phyloP scores from a whole-genome alignment of 2,329 filamentous ascomycete species.

The Kalaharituber pfeilii region DNA sequence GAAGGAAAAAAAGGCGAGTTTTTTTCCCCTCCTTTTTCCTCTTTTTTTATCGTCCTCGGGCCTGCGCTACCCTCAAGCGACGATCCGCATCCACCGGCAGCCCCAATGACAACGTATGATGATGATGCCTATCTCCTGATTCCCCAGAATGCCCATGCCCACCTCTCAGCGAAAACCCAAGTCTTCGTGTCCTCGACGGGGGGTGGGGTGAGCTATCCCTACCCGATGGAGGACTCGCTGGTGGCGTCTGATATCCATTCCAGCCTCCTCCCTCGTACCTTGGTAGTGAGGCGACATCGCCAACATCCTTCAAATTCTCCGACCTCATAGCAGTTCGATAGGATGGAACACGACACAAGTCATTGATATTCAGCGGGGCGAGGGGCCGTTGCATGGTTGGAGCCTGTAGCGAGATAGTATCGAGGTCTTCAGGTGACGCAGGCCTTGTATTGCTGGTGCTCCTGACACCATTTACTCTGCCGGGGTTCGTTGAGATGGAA shows the following conservation, averaged over 20 bases:
- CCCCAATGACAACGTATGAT: neutral
- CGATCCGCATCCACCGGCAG: constrained; percentile 29
- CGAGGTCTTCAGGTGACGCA: neutral
- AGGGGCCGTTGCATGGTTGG: neutral
- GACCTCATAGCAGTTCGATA: neutral
- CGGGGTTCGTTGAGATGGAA: neutral
- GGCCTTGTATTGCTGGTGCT: neutral
- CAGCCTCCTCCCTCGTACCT: neutral
- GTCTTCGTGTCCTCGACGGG: constrained; percentile 33
- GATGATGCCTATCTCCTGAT: neutral
- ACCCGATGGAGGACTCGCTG: constrained; percentile 31
- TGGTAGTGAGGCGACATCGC: constrained; percentile 18
- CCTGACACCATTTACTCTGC: neutral
- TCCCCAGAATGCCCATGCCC: neutral
- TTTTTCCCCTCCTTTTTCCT: constrained; percentile 2
- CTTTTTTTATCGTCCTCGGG: constrained; percentile 12
- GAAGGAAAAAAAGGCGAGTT: constrained; percentile 7
- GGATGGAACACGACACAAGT: neutral
- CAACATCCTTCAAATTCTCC: constrained; percentile 12
- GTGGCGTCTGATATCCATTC: constrained; percentile 19
- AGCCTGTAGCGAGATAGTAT: neutral
- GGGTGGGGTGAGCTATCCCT: constrained; percentile 37
- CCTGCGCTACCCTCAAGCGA: constrained; percentile 36
- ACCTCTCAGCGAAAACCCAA: neutral
- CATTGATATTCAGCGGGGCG: neutral